These are phyloP conservation scores for Penicillium crustosum DNA, from an alignment of 2,329 filamentous ascomycete species.

Conservation along the genomic window DNA sequence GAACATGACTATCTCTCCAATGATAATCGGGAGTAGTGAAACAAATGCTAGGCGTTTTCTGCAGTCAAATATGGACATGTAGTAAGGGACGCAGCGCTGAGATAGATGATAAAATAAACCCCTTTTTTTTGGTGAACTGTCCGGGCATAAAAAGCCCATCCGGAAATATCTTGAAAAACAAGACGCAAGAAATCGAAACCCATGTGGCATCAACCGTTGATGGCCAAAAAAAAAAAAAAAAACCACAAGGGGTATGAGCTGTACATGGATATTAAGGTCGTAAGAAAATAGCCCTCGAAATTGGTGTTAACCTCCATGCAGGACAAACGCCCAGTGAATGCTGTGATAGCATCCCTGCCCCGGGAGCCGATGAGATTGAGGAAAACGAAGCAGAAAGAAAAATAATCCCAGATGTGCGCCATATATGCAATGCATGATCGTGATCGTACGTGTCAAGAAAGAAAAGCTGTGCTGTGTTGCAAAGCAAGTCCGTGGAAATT, in stretches of 20 bases:
- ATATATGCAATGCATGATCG: conserved; percentile 42
- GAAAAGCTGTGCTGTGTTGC: conserved; percentile 16
- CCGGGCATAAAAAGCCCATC: conserved; percentile 3
- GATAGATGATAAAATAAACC: conserved; percentile 15
- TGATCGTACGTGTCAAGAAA: conserved; percentile 37
- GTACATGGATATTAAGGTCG: conserved; percentile 36
- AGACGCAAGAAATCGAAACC: conserved; percentile 11
- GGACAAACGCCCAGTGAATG: conserved; percentile 35
- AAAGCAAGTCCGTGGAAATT: conserved; percentile 8
- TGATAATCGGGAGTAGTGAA: conserved; percentile 7
- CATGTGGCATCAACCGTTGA: conserved; percentile 23
- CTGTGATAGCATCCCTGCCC: conserved; percentile 20
- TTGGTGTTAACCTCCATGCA: conserved; percentile 24
- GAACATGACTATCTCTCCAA: conserved; percentile 8
- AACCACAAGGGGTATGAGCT: conserved; percentile 24
- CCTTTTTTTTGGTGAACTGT: conserved; percentile 21
- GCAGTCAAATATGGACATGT: conserved; percentile 11
- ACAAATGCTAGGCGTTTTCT: conserved; percentile 21
- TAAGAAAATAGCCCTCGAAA: conserved; percentile 18
- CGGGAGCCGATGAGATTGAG: conserved; percentile 18
- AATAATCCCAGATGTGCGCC: conserved; percentile 36
- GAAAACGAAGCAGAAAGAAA: conserved; percentile 19
- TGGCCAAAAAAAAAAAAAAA: conserved; percentile 17
- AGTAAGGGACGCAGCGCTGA: conserved; percentile 19
- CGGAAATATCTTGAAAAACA: conserved; percentile 6